Evolutionary conservation across 2,329 filamentous ascomycete genomes (phyloP), one percentile per base, ranked within the genome.

Genomic region (Coleophoma cylindrospora): DNA sequence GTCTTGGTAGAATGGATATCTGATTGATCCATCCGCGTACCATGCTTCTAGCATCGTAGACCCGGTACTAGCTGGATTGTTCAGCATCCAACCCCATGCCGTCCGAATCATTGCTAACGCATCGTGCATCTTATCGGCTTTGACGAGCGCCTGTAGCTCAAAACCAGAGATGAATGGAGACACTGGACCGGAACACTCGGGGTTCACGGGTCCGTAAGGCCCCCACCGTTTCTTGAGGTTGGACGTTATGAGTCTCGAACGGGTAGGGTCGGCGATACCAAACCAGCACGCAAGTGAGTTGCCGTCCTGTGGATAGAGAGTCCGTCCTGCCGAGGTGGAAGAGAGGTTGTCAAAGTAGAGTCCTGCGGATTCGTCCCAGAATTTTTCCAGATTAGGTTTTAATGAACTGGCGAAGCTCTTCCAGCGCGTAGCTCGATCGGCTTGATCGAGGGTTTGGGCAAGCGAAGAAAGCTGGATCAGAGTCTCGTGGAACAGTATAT

Each of bases 261-360:
- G 27, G 46, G 52, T 19, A 8, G 8, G 3, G 10, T 55, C 50
- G 15, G 58, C 55, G 40, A 63, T 56, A 41, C 56, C 57, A 51
- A 58, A 66, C 32, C 60, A 46, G 13, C 77, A 63, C 3, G 74
- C 72, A 64, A 78, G 70, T 53, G 70, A 71, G 54, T 77, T 74
- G n/a, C 72, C 72, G 56, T 76, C 71, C 65, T 79, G 75, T 0
- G 74, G 73, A 47, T 70, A 65, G 2, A 80, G 66, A 0, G 68
- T 70, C 10, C 21, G 17, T 0, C 73, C 75, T 6, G 63, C 61
- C 7, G 27, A 27, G 9, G 27, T 27, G 6, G 27, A 3, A 7
- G 27, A 27, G 21, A 71, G 71, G 52, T 77, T 78, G 60, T 75
- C 74, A 50, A 69, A 67, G 66, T 76, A 74, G 55, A 76, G 66